phyloP scores from a whole-genome alignment of 2,329 filamentous ascomycete genomes.

The Fusarium nurragi region DNA sequence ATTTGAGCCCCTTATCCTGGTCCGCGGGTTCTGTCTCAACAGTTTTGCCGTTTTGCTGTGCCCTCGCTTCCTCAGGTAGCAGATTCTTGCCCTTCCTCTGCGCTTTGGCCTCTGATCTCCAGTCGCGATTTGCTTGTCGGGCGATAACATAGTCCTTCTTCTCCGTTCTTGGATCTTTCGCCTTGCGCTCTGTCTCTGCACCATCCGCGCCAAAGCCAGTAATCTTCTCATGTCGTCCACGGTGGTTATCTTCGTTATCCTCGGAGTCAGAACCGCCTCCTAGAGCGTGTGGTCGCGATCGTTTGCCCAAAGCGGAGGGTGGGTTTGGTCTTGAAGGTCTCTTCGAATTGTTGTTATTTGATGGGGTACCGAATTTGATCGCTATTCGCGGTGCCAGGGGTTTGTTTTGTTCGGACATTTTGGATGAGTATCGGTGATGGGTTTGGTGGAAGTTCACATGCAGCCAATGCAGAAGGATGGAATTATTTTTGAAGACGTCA shows the following conservation, averaged over 20 bases:
- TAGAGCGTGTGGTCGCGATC: slow-evolving; percentile 55
- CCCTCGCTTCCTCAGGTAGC: slow-evolving; percentile 65
- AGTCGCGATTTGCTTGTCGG: slow-evolving; percentile 68
- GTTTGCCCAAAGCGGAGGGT: slow-evolving; percentile 60
- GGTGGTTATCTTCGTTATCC: slow-evolving; percentile 47
- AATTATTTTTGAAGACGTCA: slow-evolving; percentile 22
- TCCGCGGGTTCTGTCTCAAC: slow-evolving; percentile 54
- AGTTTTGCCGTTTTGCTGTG: slow-evolving; percentile 50
- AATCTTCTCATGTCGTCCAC: slow-evolving; percentile 57
- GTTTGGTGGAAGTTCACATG: background rate
- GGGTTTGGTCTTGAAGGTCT: slow-evolving; percentile 49
- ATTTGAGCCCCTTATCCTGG: slow-evolving; percentile 64
- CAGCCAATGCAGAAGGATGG: background rate
- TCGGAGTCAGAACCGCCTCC: slow-evolving; percentile 57
- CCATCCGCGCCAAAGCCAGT: slow-evolving; percentile 60
- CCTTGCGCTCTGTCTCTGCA: slow-evolving; percentile 53
- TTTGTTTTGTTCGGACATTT: slow-evolving; percentile 44
- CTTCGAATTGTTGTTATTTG: slow-evolving; percentile 44
- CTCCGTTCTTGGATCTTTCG: slow-evolving; percentile 37
- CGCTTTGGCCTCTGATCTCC: slow-evolving; percentile 64
- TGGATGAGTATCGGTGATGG: background rate
- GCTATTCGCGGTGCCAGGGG: slow-evolving; percentile 54
- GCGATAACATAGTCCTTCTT: slow-evolving; percentile 65
- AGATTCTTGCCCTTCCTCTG: slow-evolving; percentile 62
- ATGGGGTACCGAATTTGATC: slow-evolving; percentile 56